These are phyloP conservation scores for Sphaerulina vaccinii DNA, from an alignment of 2,329 filamentous ascomycete genomes.

Conservation along the genomic window DNA sequence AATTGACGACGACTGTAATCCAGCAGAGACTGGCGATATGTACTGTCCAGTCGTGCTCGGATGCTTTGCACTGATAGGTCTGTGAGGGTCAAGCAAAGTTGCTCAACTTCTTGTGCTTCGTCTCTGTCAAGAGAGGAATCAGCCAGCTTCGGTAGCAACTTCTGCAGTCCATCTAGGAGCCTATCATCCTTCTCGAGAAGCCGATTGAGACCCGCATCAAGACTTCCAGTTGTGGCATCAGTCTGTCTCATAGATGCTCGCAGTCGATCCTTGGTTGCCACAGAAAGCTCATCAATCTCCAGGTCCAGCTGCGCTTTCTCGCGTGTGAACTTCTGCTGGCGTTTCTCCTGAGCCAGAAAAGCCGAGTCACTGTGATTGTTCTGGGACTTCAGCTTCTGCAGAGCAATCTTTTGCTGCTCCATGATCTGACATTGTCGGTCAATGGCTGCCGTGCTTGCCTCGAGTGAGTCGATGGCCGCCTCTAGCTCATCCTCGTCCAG, in stretches of 20 bases:
- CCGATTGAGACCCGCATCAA: conserved; percentile 55
- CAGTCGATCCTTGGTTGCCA: conserved; percentile 36
- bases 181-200: conserved; percentile 57
- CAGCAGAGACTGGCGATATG: conserved; percentile 43
- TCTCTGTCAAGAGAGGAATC: conserved; percentile 46
- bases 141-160: conserved; percentile 62
- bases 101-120: conserved; percentile 52
- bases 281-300: conserved; percentile 35
- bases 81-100: conserved; percentile 52
- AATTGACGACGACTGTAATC: conserved; percentile 9
- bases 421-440: conserved; percentile 63
- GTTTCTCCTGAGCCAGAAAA: conserved; percentile 11
- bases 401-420: conserved; percentile 60
- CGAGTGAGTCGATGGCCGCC: conserved; percentile 62
- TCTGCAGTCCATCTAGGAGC: conserved; percentile 63
- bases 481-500: conserved; percentile 61
- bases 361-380: conserved; percentile 12
- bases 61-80: conserved; percentile 43
- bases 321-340: conserved; percentile 32
- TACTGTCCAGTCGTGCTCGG: conserved; percentile 48
- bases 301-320: conserved; percentile 46
- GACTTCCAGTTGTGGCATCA: conserved; percentile 45
- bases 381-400: conserved; percentile 55
- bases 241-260: conserved; percentile 49
- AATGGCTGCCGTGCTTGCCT: conserved; percentile 63